Base-by-base conservation (phyloP, 495 filamentous ascomycete genomes). In the Penicillium herquei region DNA sequence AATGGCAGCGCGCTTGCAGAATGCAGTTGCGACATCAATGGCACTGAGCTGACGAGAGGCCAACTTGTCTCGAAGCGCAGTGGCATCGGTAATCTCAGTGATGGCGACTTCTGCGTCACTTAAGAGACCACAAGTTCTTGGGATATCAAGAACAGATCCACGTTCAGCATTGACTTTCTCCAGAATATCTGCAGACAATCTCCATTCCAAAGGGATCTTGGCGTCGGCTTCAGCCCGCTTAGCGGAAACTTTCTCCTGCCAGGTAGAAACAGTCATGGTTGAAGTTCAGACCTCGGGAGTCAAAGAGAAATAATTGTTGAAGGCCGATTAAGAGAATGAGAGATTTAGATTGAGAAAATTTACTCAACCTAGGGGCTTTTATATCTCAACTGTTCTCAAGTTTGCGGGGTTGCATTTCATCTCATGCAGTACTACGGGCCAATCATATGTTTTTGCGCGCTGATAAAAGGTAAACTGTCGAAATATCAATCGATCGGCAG, bases 1-100 rank as follows among this genome's bases (percentile, higher is more conserved):
- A n/a, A 83, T 65, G 2, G 67, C 79, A 3, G 83, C 82, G 21
- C 82, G 70, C 44, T 80, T 74, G 12, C 82, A 73, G 56, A 86
- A 86, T 0, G 82, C 82, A 16, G 64, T 76, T 4, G 73, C 77
- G 11, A 85, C 81, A 34, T 72, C 69, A 3, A 77, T 48, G 16
- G 59, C 54, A 1, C 49, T 54, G 8, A 57, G 39, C 3, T 57
- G 33, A 10, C 14, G 18, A 11, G 7, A 12, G 43, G 26, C 39
- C 3, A 62, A 26, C 16, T 51, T 57, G 4, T 52, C 61, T 0
- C 70, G 48, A 8, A 78, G 65, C 10, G 68, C 68, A 0, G 75
- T 79, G 0, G 82, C 83, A 57, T 80, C 70, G 52, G 71, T 64
- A 0, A 68, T 63, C 46, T 84, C 82, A 3, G 83, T 85, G 32